Base-by-base conservation (phyloP, 805 yeast species). In the Candida loeiensis region DNA sequence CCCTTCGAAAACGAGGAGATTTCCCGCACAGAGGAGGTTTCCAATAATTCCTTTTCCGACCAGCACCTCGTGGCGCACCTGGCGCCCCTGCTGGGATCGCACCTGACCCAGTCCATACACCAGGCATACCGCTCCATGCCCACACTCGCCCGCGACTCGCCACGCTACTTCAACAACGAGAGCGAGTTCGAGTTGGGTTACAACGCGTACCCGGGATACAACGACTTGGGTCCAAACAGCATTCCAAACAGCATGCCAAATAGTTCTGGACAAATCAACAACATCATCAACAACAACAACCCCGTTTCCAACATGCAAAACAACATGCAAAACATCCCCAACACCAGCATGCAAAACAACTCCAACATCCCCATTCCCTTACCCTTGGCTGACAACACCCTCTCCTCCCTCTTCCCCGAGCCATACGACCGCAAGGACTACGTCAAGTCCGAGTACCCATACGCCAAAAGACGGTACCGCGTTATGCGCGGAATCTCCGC, bases 401-500 rank as follows among this genome's bases (percentile, higher is more conserved):
- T 9, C 6, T 21, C 24, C 9, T 21, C 24, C 24, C 6, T 7
- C 24, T 21, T 7, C 24, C 9, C 24, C 24, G n/a, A 21, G 9
- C 24, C 6, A 21, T 21, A 21, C 24, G 6, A 21, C 9, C 24
- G 6, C 24, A 21, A 21, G 24, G n/a, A n/a, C n/a, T n/a, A n/a
- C n/a, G n/a, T n/a, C n/a, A n/a, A n/a, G n/a, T n/a, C n/a, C n/a
- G n/a, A n/a, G n/a, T n/a, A n/a, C 24, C 9, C 9, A 21, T 9
- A 21, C 6, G 9, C 17, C 31, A 27, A 27, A 13, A 16, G 31
- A 11, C n/a, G 31, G 14, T 27, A 27, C 48, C 65, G 73, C 25
- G 71, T 79, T 4, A 65, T 77, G 6, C 63, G 85, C 45, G 84
- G 84, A 11, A 60, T 77, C 5, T 71, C 76, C 22, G 76, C 80